phyloP scores from a whole-genome alignment of 2,329 filamentous ascomycete species.

The Xylariaceae sp. region DNA sequence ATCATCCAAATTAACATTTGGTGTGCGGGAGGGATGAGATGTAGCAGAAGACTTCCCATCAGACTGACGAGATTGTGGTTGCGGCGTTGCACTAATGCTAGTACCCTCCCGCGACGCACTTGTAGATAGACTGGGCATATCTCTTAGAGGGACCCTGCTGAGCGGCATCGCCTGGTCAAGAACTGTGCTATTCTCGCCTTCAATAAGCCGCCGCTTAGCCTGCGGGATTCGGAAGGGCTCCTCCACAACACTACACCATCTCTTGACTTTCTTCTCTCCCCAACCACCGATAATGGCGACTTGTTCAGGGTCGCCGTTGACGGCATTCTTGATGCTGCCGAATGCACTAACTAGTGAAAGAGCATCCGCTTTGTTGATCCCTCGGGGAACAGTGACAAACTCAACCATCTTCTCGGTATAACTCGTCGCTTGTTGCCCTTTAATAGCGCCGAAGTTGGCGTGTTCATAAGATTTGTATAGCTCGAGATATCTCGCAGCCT shows the following conservation, averaged over 20 bases:
- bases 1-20: constrained; percentile 39
- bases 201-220: constrained; percentile 43
- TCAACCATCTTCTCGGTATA: constrained; percentile 86
- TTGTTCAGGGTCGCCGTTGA: constrained; percentile 85
- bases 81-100: constrained; percentile 23
- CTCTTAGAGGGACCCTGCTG: constrained; percentile 37
- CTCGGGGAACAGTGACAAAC: constrained; percentile 84
- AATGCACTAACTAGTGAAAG: constrained; percentile 87
- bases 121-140: constrained; percentile 32
- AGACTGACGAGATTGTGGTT: constrained; percentile 10
- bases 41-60: constrained; percentile 1
- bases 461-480: constrained; percentile 93
- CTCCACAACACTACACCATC: constrained; percentile 74
- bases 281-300: constrained; percentile 80
- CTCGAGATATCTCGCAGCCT: constrained; percentile 90
- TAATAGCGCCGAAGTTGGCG: constrained; percentile 72
- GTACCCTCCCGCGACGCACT: constrained; percentile 23
- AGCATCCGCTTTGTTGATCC: constrained; percentile 92
- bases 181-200: constrained; percentile 24
- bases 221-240: constrained; percentile 78
- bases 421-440: constrained; percentile 73
- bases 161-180: constrained; percentile 38
- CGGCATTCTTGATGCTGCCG: constrained; percentile 76
- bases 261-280: constrained; percentile 91
- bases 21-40: constrained; percentile 1